phyloP scores from a whole-genome alignment of 78 protist genomes.

The Planoprotostelium fungivorum region DNA sequence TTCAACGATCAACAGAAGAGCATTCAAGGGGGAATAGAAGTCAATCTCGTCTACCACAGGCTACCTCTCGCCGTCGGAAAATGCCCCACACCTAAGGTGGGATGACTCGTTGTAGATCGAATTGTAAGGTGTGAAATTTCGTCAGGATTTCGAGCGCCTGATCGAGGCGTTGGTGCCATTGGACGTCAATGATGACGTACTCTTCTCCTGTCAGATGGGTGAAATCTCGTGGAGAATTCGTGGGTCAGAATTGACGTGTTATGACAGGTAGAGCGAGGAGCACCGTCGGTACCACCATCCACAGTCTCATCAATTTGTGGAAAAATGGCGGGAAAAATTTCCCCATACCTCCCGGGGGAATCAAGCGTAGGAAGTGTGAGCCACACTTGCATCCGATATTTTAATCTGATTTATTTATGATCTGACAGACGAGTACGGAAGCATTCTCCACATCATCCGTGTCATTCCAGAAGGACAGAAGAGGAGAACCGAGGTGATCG shows the following conservation, averaged over 20 bases:
- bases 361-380: not conserved
- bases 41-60: not conserved
- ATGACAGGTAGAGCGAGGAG: not conserved
- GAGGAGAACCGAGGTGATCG: not conserved
- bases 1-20: not conserved
- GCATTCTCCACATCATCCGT: not conserved
- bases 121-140: not conserved
- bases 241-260: not conserved
- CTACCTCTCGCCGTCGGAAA: not conserved
- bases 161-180: not conserved
- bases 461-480: not conserved
- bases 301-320: not conserved
- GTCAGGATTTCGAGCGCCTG: not conserved
- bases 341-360: not conserved
- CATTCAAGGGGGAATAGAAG: not conserved
- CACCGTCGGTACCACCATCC: not conserved
- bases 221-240: not conserved
- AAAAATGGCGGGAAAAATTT: no score
- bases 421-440: not conserved
- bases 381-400: not conserved
- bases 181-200: not conserved
- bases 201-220: not conserved
- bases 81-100: not conserved
- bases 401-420: not conserved
- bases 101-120: not conserved